Evolutionary conservation across 1,284 basidiomycete genomes (phyloP).

Genomic region (Pterulicium gracile): DNA sequence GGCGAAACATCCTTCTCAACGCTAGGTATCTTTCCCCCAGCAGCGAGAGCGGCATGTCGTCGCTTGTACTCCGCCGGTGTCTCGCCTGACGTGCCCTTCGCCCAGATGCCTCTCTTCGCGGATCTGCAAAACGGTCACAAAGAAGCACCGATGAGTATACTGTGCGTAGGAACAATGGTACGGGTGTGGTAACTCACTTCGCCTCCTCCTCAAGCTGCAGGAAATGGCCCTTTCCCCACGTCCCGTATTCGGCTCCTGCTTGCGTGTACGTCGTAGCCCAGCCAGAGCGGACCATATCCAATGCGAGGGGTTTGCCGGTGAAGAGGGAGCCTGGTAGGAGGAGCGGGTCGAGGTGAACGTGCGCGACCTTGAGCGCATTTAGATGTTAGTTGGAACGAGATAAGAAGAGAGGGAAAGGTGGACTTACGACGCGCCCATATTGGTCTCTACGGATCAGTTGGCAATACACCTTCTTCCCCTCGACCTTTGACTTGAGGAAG

Average conservation of each 20-base stretch:
- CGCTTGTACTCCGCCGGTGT: constrained; percentile 75
- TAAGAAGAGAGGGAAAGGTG: background rate
- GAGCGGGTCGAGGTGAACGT: constrained; percentile 37
- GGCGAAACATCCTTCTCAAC: background rate
- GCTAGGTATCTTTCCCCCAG: constrained; percentile 6
- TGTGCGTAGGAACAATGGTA: no score
- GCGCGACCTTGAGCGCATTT: constrained; percentile 51
- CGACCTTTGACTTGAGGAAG: constrained; percentile 54
- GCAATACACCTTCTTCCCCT: constrained; percentile 52
- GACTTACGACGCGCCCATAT: constrained; percentile 64
- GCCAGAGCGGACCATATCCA: constrained; percentile 73
- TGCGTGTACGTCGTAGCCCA: constrained; percentile 69
- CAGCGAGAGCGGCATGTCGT: constrained; percentile 30
- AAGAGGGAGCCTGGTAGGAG: constrained; percentile 37
- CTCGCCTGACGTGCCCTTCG: constrained; percentile 43
- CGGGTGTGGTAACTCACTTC: constrained; percentile 34
- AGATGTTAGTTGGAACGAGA: constrained; percentile 1
- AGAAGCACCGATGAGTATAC: background rate
- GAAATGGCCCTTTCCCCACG: constrained; percentile 53
- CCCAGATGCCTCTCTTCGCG: constrained; percentile 66
- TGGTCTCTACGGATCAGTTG: constrained; percentile 72
- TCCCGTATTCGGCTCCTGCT: constrained; percentile 70
- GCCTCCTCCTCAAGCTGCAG: constrained; percentile 50
- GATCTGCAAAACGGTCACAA: constrained; percentile 23
- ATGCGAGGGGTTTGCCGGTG: constrained; percentile 45